Base-by-base conservation (phyloP, 1,284 basidiomycete species). In the Ustilago trichophora region DNA sequence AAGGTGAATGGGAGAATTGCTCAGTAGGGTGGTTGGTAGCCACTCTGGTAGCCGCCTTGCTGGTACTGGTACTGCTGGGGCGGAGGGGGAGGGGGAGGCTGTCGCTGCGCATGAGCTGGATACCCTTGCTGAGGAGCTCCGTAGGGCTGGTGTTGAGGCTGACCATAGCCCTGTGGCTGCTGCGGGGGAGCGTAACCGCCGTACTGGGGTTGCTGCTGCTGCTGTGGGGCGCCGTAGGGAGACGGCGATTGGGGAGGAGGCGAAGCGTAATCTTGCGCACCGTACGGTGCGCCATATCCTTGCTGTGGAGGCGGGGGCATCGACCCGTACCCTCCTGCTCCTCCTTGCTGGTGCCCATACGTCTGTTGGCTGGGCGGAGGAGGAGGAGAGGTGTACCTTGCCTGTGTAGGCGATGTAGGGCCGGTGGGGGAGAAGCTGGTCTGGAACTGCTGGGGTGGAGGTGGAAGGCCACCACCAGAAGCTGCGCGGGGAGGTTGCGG, bases 1-100 rank as follows among this genome's bases (percentile, higher is more conserved):
- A n/a, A n/a, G n/a, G n/a, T n/a, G n/a, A n/a, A n/a, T n/a, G n/a
- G n/a, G n/a, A n/a, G n/a, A n/a, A n/a, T n/a, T n/a, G n/a, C n/a
- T 48, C 27, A 63, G 18, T 55, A 63, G 3, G 42, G 59, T 8
- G 53, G 52, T 26, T 63, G 59, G 25, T 63, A 56, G 4, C 48
- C 40, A 2, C 45, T 48, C 24, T 43, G 38, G 19, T 53, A 44
- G 2, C 47, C 42, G 8, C 37, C 37, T 16, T 56, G 44, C 11
- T 45, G 44, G 19, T 56, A 41, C 29, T 38, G 44, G 19, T 37
- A 29, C 32, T 62, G 57, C 34, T 34, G 36, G 4, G 51, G 43
- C 13, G 49, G 50, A 7, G 46, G 49, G 6, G 53, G 54, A 18
- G 48, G 54, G 0, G 53, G 40, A 15, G 36, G 36, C 22, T 24